A percentile compares a stretch with the other conserved stretches of the same genome.
Evolutionary conservation across 2,329 filamentous ascomycete genomes (phyloP).

Genomic region (Penicillium sp.): DNA sequence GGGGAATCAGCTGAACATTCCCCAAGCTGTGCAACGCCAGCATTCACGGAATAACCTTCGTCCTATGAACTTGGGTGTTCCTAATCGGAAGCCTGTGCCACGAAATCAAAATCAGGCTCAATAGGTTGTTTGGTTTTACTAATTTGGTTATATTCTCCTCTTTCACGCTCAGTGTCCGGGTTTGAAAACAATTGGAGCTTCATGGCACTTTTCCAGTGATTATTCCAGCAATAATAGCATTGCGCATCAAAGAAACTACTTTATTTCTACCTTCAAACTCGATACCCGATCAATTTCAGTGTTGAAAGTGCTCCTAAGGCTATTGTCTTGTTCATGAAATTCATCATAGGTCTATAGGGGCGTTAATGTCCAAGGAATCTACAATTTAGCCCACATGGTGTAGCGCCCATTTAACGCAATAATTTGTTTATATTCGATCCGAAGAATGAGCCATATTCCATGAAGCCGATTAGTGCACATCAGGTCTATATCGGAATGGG

Average conservation of each 20-base stretch:
- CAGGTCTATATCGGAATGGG: no score
- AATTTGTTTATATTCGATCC: neutral
- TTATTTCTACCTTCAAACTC: neutral
- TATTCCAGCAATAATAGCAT: neutral
- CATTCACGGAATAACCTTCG: conserved; percentile 26
- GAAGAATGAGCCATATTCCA: neutral
- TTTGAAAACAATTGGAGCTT: neutral
- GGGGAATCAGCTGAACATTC: conserved; percentile 14
- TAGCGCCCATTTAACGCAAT: neutral
- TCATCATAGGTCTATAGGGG: neutral
- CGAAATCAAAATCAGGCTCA: conserved; percentile 14
- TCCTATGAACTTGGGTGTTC: conserved; percentile 38
- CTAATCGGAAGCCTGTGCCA: conserved; percentile 39
- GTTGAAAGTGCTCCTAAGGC: neutral
- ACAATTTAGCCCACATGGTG: neutral
- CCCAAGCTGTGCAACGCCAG: conserved; percentile 15
- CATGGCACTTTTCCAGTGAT: neutral
- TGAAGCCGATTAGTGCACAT: neutral
- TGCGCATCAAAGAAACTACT: neutral
- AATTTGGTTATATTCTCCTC: neutral
- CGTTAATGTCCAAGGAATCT: neutral
- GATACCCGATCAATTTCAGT: conserved; percentile 2
- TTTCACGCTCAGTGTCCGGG: neutral
- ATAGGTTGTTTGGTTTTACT: neutral
- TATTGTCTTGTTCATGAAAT: neutral